These are phyloP conservation scores for Camellia lanceoleosa DNA, from an alignment of 148 eudicot genomes.

Conservation along the genomic window DNA sequence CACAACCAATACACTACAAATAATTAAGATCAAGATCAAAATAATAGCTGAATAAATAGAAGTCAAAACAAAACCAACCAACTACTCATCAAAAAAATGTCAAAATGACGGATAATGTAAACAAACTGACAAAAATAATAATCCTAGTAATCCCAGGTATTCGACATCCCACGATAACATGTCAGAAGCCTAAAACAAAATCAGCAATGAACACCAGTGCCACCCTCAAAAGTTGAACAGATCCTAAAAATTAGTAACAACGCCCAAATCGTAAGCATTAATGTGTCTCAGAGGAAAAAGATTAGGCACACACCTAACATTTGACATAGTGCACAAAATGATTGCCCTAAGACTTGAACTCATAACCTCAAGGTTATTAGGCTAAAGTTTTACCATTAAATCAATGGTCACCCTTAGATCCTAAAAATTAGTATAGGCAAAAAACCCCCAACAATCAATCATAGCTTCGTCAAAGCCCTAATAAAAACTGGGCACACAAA, in stretches of 20 bases:
- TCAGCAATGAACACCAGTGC: neutral
- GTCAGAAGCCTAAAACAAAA: conserved; percentile 12
- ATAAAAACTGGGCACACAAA: neutral
- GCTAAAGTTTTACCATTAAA: no score
- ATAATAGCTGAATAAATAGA: neutral
- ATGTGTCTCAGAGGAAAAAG: no score
- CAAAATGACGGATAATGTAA: neutral
- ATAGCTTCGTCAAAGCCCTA: neutral
- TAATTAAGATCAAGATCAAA: neutral
- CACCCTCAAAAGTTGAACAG: neutral
- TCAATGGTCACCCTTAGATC: no score
- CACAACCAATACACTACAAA: no score
- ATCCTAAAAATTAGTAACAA: neutral
- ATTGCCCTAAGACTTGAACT: no score
- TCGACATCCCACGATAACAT: neutral
- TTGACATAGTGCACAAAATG: no score
- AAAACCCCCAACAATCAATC: neutral
- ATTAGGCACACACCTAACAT: no score
- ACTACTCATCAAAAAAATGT: neutral
- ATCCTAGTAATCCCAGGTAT: neutral
- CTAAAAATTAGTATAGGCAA: neutral
- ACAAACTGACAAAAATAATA: neutral
- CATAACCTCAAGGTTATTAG: no score
- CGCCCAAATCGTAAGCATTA: no score
- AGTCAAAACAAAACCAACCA: neutral